Percentiles rank a stretch among this genome's conserved stretches.
Evolutionary conservation across 148 eudicot genomes (phyloP).

Genomic region (Chenopodium album): DNA sequence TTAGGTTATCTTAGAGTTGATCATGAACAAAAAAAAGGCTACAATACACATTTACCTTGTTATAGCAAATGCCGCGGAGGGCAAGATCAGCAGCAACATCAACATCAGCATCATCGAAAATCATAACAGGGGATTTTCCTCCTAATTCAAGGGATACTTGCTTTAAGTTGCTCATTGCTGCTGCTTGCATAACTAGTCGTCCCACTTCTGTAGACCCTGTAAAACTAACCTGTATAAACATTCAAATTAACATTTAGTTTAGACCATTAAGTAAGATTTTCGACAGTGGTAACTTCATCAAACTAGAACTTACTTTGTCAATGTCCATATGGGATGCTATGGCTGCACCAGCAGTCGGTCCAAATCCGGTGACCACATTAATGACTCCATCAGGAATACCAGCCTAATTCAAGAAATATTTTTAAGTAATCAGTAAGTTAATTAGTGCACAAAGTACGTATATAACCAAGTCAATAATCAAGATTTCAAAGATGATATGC

Average conservation of each 20-base stretch:
- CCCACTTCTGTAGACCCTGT: conserved; percentile 89
- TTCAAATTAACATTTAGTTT: background rate
- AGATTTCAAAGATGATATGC: background rate
- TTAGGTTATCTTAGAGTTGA: background rate
- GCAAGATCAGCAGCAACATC: conserved; percentile 61
- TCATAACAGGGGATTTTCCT: conserved; percentile 80
- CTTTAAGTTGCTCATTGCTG: conserved; percentile 80
- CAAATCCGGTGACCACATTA: conserved; percentile 68
- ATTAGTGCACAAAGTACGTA: no score
- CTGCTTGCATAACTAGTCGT: conserved; percentile 68
- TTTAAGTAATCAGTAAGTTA: background rate
- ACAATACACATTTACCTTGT: conserved; percentile 45
- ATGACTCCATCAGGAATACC: conserved; percentile 87
- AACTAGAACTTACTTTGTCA: conserved; percentile 45
- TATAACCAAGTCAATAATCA: no score
- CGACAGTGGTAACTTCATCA: background rate
- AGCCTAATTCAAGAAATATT: conserved; percentile 44
- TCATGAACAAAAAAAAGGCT: background rate
- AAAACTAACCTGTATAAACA: conserved; percentile 57
- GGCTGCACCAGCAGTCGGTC: conserved; percentile 81
- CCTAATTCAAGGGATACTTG: conserved; percentile 76
- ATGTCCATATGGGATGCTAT: conserved; percentile 84
- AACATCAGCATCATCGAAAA: conserved; percentile 81
- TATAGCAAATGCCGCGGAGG: conserved; percentile 45
- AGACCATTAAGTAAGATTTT: background rate